Evolutionary conservation across 2,329 filamentous ascomycete genomes (phyloP), one percentile per base, ranked within the genome.

Genomic region (Cordyceps cateniannulata): DNA sequence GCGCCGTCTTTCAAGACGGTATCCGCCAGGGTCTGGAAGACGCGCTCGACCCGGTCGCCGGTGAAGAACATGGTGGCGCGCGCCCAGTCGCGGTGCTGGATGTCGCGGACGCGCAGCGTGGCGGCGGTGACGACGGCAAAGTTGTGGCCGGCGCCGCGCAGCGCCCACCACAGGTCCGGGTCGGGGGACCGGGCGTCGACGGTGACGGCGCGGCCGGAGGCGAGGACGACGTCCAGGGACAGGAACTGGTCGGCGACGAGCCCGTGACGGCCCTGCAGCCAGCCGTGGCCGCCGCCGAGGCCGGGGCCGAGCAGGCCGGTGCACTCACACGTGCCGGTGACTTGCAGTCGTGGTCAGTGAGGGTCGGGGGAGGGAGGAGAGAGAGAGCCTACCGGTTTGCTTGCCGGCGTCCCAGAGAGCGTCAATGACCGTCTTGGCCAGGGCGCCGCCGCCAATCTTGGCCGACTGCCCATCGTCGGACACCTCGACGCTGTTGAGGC

Each of bases 71-170:
- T 69, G 0, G 71, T 77, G 61, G 75, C 71, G n/a, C 75, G 73
- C 2, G 77, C 75, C 76, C 76, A 81, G 59, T 72, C 65, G 18
- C 53, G 62, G 66, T 74, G 60, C 59, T 70, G 66, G 20, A 74
- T 73, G 62, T 81, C 76, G 64, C 80, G 83, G 40, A 84, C 75
- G 65, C 80, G 80, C 0, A 72, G 71, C 0, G 73, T 77, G 10
- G 79, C 69, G 1, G 76, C 77, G 0, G 81, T 83, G 12, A 85
- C 81, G 47, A 85, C 79, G 5, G 82, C 83, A 62, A 85, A 85
- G 68, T 85, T 85, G 64, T 84, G 81, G 1, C 82, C 83, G 1
- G 82, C 83, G 1, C 83, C 83, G 59, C 76, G 73, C 62, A 86
- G 73, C 1, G 76, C 84, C 83, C 83, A 86, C 71, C 76, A 86